Evolutionary conservation across 2,329 filamentous ascomycete genomes (phyloP).

Genomic region (Xylaria sp.): DNA sequence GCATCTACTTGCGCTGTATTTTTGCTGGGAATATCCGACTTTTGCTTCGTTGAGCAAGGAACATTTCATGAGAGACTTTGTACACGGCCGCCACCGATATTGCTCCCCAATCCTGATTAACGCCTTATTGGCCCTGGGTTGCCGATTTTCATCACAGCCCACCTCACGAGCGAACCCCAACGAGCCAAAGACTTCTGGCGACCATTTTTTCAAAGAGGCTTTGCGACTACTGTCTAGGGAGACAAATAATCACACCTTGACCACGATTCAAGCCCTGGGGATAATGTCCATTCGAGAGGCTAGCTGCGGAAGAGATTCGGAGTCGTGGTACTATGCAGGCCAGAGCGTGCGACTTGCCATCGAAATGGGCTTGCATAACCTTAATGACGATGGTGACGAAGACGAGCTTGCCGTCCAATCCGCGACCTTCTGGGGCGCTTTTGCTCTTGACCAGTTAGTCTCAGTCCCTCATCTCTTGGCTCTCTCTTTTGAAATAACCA

Average conservation of each 20-base stretch:
- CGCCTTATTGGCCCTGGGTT: constrained; percentile 72
- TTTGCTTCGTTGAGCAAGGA: constrained; percentile 79
- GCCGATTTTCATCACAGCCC: constrained; percentile 74
- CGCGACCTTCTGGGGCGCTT: constrained; percentile 72
- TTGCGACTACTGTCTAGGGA: constrained; percentile 69
- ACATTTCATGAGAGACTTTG: constrained; percentile 75
- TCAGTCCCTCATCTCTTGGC: constrained; percentile 11
- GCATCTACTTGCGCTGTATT: constrained; percentile 74
- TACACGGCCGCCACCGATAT: constrained; percentile 68
- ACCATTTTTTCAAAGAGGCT: constrained; percentile 79
- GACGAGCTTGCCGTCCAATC: constrained; percentile 68
- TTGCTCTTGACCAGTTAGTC: constrained; percentile 72
- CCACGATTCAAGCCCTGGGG: constrained; percentile 78
- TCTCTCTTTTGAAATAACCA: constrained; percentile 36
- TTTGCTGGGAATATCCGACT: constrained; percentile 81
- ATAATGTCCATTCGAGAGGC: constrained; percentile 82
- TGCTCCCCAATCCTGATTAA: constrained; percentile 76
- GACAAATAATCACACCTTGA: constrained; percentile 69
- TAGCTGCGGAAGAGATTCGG: constrained; percentile 76
- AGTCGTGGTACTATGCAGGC: constrained; percentile 78
- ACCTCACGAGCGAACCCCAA: constrained; percentile 70
- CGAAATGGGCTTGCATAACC: constrained; percentile 75
- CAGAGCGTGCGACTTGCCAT: constrained; percentile 78
- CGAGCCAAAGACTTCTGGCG: constrained; percentile 73
- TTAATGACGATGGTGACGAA: constrained; percentile 60